phyloP scores from a whole-genome alignment of 176 grass and related monocot genomes.

The Guadua angustifolia region DNA sequence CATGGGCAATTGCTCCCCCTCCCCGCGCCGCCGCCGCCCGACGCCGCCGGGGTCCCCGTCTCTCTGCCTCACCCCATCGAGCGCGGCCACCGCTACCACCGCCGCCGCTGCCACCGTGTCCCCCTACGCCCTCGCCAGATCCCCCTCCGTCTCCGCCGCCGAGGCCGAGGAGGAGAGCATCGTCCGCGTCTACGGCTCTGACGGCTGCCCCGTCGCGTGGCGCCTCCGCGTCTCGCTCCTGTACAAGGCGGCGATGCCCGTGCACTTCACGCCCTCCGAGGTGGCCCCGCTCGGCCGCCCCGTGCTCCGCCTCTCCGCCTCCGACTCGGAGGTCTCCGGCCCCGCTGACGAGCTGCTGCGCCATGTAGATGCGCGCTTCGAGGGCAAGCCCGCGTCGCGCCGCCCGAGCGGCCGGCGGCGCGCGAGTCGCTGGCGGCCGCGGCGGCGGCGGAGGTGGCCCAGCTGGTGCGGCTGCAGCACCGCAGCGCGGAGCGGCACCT shows the following conservation, averaged over 20 bases:
- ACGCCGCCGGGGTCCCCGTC: slow-evolving; percentile 42
- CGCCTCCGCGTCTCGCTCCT: slow-evolving; percentile 80
- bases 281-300: slow-evolving; percentile 76
- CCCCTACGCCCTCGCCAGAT: slow-evolving; percentile 50
- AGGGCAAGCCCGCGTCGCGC: slow-evolving; percentile 66
- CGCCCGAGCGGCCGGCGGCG: slow-evolving; percentile 26
- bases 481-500: slow-evolving; percentile 80
- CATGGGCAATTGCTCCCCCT: slow-evolving; percentile 68
- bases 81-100: background rate
- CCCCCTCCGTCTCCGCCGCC: slow-evolving; percentile 45
- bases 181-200: slow-evolving; percentile 80
- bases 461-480: slow-evolving; percentile 82
- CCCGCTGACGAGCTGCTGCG: slow-evolving; percentile 65
- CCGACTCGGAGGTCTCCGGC: slow-evolving; percentile 64
- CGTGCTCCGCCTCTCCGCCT: slow-evolving; percentile 67
- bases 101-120: slow-evolving; percentile 30
- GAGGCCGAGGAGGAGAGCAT: slow-evolving; percentile 36
- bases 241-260: slow-evolving; percentile 78
- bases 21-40: slow-evolving; percentile 52
- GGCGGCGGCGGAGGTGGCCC: slow-evolving; percentile 59
- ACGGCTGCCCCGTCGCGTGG: slow-evolving; percentile 74
- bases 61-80: background rate
- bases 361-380: slow-evolving; percentile 72
- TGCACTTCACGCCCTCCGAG: slow-evolving; percentile 79
- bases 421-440: slow-evolving; percentile 33